A percentile compares a stretch with the other conserved stretches of the same genome.
These are phyloP conservation scores for Emmonsia crescens DNA, from an alignment of 2,329 filamentous ascomycete species.

Conservation along the genomic window DNA sequence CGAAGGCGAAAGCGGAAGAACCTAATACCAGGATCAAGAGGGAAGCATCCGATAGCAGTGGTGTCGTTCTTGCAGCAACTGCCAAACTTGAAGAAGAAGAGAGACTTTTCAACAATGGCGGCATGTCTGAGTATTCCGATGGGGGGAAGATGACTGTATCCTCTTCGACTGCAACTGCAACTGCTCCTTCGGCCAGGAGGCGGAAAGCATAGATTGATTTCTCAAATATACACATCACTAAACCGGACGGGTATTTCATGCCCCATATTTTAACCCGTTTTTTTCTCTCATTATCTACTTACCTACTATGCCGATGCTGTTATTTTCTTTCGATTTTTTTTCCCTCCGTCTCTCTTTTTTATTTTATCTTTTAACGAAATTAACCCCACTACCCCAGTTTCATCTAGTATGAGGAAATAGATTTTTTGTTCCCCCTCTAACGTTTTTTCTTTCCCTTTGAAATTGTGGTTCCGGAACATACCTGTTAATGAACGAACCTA, in stretches of 20 bases:
- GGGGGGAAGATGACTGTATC: not conserved
- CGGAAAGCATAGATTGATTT: not conserved
- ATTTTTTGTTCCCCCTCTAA: not conserved
- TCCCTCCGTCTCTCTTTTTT: not conserved
- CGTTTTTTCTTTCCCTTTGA: not conserved
- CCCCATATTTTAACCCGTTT: not conserved
- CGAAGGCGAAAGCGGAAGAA: conserved; percentile 14
- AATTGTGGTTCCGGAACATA: not conserved
- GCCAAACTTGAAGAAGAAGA: conserved; percentile 13
- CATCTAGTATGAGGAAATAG: not conserved
- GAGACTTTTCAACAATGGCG: conserved; percentile 12
- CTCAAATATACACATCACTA: not conserved
- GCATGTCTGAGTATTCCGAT: not conserved
- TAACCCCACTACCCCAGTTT: not conserved
- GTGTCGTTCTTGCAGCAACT: conserved; percentile 25
- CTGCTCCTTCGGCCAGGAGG: not conserved
- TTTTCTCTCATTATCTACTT: not conserved
- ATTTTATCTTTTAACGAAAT: not conserved
- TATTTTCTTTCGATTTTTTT: not conserved
- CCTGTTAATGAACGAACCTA: not conserved
- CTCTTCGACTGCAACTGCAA: not conserved
- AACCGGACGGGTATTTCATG: not conserved
- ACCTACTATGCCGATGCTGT: not conserved
- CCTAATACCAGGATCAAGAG: conserved; percentile 15
- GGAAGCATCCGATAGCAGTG: conserved; percentile 21